These are phyloP conservation scores for Panellus pusillus DNA, from an alignment of 768 basidiomycete species.

Conservation along the genomic window DNA sequence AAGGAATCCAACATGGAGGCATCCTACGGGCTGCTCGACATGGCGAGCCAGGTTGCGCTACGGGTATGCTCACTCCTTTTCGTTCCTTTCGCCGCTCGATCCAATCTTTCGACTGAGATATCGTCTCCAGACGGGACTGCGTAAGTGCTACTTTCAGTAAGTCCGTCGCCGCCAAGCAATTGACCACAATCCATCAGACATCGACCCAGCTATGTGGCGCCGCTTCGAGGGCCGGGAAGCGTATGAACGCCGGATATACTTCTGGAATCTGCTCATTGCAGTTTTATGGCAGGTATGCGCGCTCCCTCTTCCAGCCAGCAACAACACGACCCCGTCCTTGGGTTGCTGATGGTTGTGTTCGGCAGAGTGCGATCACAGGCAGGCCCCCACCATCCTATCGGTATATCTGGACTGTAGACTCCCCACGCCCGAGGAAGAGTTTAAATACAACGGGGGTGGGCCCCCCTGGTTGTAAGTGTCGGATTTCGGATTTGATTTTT, in stretches of 20 bases:
- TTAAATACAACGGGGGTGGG: conserved; percentile 41
- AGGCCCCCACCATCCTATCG: conserved; percentile 47
- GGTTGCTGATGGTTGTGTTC: conserved; percentile 4
- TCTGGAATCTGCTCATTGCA: conserved; percentile 51
- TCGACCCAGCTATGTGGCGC: conserved; percentile 51
- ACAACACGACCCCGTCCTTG: not conserved
- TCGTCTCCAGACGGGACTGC: conserved; percentile 41
- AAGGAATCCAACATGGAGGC: conserved; percentile 50
- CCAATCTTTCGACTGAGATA: conserved; percentile 3
- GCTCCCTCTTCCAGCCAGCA: not conserved
- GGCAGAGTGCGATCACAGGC: conserved; percentile 47
- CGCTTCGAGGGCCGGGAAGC: conserved; percentile 47
- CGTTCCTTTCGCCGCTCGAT: not conserved
- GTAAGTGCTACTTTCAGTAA: conserved; percentile 28
- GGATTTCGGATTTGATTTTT: not conserved
- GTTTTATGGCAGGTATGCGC: conserved; percentile 51
- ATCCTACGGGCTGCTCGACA: conserved; percentile 45
- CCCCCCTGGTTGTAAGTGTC: conserved; percentile 46
- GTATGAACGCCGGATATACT: conserved; percentile 54
- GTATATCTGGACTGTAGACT: conserved; percentile 46
- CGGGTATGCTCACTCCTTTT: conserved; percentile 35
- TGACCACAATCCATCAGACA: conserved; percentile 31
- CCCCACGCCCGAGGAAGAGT: conserved; percentile 48
- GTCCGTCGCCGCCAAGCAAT: not conserved
- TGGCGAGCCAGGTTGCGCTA: conserved; percentile 49